Percentiles rank a stretch among this genome's conserved stretches.
phyloP scores from a whole-genome alignment of 495 filamentous ascomycete genomes.

The Penicillium cataractarum region DNA sequence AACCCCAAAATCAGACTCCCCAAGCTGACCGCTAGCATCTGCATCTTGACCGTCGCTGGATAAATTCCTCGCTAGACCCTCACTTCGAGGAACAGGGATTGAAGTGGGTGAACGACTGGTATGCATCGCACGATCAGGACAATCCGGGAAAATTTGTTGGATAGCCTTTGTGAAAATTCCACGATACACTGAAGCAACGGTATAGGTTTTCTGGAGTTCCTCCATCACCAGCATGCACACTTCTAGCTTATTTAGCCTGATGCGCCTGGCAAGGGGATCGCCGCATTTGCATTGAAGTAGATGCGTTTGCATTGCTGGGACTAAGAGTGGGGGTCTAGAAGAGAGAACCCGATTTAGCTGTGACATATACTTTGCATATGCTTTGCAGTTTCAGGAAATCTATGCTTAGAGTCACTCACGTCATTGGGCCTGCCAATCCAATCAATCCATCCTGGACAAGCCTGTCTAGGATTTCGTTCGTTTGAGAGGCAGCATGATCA shows the following conservation, averaged over 20 bases:
- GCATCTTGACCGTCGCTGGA: neutral
- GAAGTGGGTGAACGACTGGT: neutral
- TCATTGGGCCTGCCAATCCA: constrained; percentile 35
- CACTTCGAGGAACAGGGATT: neutral
- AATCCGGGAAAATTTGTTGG: constrained; percentile 24
- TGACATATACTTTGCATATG: no score
- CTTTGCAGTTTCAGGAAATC: neutral
- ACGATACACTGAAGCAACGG: constrained; percentile 37
- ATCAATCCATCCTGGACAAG: constrained; percentile 37
- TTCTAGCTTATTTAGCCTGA: constrained; percentile 44
- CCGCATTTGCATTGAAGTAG: constrained; percentile 39
- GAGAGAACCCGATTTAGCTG: neutral
- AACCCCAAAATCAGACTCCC: neutral
- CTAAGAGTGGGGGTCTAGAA: constrained; percentile 35
- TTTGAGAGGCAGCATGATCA: constrained; percentile 36
- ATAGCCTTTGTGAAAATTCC: constrained; percentile 39
- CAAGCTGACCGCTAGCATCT: neutral
- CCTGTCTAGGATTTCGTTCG: constrained; percentile 37
- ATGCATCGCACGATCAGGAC: neutral
- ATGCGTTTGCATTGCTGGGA: constrained; percentile 48
- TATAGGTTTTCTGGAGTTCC: constrained; percentile 42
- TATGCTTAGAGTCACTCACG: constrained; percentile 26
- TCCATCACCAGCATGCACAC: constrained; percentile 47
- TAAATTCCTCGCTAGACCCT: neutral
- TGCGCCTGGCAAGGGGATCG: constrained; percentile 33